phyloP scores from a whole-genome alignment of 2,329 filamentous ascomycete species.

The Chaetomium sp. region DNA sequence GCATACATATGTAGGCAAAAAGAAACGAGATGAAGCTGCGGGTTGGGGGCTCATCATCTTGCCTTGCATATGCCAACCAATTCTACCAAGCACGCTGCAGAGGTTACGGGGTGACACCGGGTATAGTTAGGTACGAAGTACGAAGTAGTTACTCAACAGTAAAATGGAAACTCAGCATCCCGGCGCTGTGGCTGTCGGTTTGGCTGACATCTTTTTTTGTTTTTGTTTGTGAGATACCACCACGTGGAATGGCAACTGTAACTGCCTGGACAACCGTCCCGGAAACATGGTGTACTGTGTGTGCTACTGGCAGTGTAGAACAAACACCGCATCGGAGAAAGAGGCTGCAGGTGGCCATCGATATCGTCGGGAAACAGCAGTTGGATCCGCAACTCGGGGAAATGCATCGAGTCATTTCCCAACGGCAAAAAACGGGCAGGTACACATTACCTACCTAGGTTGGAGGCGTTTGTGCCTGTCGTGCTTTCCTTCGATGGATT shows the following conservation, averaged over 20 bases:
- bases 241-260: conserved; percentile 1
- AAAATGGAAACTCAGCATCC: neutral
- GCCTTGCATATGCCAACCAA: neutral
- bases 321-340: conserved; percentile 1
- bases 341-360: neutral
- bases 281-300: neutral
- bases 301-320: neutral
- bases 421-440: neutral
- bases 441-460: neutral
- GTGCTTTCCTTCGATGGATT: neutral
- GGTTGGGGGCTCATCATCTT: neutral
- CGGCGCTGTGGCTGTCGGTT: neutral
- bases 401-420: conserved; percentile 2
- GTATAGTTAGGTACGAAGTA: too few relatives aligned
- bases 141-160: neutral
- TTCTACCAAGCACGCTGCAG: neutral
- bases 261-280: neutral
- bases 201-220: neutral
- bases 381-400: neutral
- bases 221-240: conserved; percentile 2
- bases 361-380: conserved; percentile 6
- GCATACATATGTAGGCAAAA: neutral
- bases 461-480: neutral
- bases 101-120: neutral
- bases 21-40: neutral